Conservation (phyloP, 805 yeast genomes). For the Saturnispora quitensis region DNA sequence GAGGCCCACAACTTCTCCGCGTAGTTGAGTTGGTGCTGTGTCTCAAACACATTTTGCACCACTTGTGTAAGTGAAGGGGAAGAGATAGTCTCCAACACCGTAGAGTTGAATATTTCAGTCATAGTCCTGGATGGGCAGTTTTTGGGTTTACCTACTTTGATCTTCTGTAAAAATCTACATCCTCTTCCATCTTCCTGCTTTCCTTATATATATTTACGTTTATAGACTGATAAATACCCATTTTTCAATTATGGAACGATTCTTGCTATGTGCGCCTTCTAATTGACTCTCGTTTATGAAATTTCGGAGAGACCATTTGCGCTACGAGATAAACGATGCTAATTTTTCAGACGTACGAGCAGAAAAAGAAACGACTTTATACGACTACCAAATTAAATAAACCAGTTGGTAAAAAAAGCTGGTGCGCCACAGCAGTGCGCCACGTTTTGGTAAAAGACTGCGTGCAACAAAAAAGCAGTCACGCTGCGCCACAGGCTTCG, state of each 20-base stretch:
- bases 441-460: not conserved
- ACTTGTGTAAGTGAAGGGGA: constrained; percentile 28
- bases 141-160: not conserved
- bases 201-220: not conserved
- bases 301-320: not conserved
- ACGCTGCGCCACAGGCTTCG: not conserved
- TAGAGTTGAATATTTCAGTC: constrained; percentile 28
- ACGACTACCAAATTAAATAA: not conserved
- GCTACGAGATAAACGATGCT: not conserved
- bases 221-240: not conserved
- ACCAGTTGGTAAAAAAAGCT: no score
- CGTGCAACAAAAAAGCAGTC: no score
- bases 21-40: constrained; percentile 34
- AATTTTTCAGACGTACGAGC: not conserved
- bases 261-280: not conserved
- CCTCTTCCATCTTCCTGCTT: not conserved
- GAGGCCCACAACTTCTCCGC: constrained; percentile 46
- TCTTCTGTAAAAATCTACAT: not conserved
- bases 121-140: constrained; percentile 6
- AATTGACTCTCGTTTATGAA: not conserved
- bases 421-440: not conserved
- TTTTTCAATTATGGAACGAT: not conserved
- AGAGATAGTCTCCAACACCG: constrained; percentile 18
- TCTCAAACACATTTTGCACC: constrained; percentile 27
- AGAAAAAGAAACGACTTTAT: not conserved